phyloP scores from a whole-genome alignment of 345 rosid species.

The Trapa incisa region DNA sequence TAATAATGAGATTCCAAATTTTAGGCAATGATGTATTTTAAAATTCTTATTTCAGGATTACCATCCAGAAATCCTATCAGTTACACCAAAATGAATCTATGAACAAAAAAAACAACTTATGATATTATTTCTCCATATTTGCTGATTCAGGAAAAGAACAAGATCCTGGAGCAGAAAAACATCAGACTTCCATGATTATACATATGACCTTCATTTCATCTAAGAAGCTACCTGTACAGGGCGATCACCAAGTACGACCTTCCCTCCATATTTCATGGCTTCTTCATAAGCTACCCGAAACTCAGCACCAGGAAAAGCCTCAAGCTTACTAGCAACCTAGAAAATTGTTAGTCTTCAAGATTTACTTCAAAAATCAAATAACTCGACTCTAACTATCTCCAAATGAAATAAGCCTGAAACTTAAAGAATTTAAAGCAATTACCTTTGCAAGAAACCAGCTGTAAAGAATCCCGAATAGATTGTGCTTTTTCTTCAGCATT shows the following conservation, averaged over 20 bases:
- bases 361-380: neutral
- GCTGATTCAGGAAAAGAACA: neutral
- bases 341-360: neutral
- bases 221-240: slow-evolving; percentile 50
- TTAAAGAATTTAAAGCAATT: slow-evolving; percentile 10
- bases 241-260: slow-evolving; percentile 90
- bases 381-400: neutral
- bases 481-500: slow-evolving; percentile 84
- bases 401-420: neutral
- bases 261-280: slow-evolving; percentile 69
- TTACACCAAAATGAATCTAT: neutral
- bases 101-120: neutral
- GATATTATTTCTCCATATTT: neutral
- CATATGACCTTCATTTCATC: neutral
- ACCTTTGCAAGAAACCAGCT: slow-evolving; percentile 98
- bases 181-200: neutral
- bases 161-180: neutral
- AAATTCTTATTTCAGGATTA: neutral
- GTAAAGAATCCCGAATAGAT: slow-evolving; percentile 74
- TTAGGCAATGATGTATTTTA: neutral
- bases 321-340: slow-evolving; percentile 72
- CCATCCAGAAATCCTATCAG: neutral
- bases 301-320: slow-evolving; percentile 84
- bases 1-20: neutral
- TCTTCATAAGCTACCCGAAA: slow-evolving; percentile 91